These are phyloP conservation scores for Lactarius hatsudake DNA, from an alignment of 768 basidiomycete genomes.

Conservation along the genomic window DNA sequence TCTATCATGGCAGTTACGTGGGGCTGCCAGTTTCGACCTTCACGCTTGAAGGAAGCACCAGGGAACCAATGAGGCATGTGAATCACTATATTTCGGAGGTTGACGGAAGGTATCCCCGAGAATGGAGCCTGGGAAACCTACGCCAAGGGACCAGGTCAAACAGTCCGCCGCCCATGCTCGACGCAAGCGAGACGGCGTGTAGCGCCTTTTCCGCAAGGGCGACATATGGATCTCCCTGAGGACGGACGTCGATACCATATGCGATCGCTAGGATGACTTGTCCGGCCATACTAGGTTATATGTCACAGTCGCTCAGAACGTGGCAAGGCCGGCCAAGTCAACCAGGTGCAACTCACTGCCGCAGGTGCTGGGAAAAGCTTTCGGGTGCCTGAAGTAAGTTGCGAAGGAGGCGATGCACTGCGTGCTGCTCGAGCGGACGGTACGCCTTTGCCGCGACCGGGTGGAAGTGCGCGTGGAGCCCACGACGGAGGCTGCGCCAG, in stretches of 20 bases:
- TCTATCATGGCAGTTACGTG: conserved; percentile 1
- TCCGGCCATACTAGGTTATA: conserved; percentile 1
- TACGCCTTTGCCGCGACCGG: not conserved
- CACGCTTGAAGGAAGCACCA: conserved; percentile 5
- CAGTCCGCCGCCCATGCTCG: conserved; percentile 17
- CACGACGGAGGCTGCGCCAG: not conserved
- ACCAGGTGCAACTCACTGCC: not conserved
- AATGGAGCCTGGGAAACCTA: not conserved
- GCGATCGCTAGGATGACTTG: conserved; percentile 20
- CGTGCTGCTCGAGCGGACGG: not conserved
- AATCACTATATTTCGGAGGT: not conserved
- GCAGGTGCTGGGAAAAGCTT: conserved; percentile 1
- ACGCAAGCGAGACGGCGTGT: conserved; percentile 8
- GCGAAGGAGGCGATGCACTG: not conserved
- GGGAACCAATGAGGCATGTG: conserved; percentile 15
- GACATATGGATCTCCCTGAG: conserved; percentile 22
- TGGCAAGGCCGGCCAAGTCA: not conserved
- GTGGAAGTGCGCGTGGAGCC: conserved; percentile 5
- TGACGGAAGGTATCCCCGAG: not conserved
- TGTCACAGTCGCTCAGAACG: not conserved
- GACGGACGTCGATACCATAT: conserved; percentile 24
- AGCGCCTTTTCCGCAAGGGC: conserved; percentile 19
- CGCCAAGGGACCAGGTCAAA: conserved; percentile 30
- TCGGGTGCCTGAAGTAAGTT: conserved; percentile 1
- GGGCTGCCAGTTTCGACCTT: not conserved